Percentiles rank a stretch among this genome's conserved stretches.
Conservation (phyloP, 352 stramenopile genomes). For the Phytophthora capsici region DNA sequence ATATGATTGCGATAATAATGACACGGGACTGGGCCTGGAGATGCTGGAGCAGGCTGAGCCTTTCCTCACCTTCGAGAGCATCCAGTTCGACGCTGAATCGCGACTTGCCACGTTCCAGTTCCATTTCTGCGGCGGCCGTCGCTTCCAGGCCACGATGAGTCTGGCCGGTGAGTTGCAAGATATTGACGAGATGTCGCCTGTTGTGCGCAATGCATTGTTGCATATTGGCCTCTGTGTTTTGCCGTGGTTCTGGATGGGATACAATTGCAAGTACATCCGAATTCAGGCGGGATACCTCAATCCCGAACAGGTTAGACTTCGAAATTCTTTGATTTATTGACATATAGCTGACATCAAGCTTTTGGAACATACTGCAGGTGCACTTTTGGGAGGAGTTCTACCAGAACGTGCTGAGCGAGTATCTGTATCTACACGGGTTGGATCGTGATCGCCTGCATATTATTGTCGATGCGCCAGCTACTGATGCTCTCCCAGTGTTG, state of each 20-base stretch:
- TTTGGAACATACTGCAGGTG: conserved; percentile 16
- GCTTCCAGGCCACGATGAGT: conserved; percentile 40
- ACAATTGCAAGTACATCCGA: conserved; percentile 46
- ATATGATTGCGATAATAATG: conserved; percentile 32
- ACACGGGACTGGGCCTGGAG: conserved; percentile 26
- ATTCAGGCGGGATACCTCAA: conserved; percentile 44
- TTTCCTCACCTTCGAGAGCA: conserved; percentile 45
- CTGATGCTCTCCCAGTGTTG: conserved; percentile 25
- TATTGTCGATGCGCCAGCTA: conserved; percentile 11
- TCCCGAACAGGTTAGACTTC: conserved; percentile 25
- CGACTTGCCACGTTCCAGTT: conserved; percentile 39
- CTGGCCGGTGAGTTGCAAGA: conserved; percentile 19
- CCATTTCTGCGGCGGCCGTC: conserved; percentile 44
- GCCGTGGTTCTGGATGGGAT: conserved; percentile 54
- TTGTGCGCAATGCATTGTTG: conserved; percentile 37
- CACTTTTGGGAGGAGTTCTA: conserved; percentile 52
- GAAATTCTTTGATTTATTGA: not conserved
- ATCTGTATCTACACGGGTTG: conserved; percentile 40
- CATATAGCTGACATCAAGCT: not conserved
- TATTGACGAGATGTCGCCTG: conserved; percentile 3
- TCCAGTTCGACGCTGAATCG: conserved; percentile 22
- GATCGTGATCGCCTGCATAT: conserved; percentile 49
- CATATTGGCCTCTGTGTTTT: conserved; percentile 46
- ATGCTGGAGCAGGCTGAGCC: conserved; percentile 42
- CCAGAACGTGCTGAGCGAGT: conserved; percentile 49